Conservation (phyloP, 2,329 filamentous ascomycete species). For the Trichophyton schoenleinii region DNA sequence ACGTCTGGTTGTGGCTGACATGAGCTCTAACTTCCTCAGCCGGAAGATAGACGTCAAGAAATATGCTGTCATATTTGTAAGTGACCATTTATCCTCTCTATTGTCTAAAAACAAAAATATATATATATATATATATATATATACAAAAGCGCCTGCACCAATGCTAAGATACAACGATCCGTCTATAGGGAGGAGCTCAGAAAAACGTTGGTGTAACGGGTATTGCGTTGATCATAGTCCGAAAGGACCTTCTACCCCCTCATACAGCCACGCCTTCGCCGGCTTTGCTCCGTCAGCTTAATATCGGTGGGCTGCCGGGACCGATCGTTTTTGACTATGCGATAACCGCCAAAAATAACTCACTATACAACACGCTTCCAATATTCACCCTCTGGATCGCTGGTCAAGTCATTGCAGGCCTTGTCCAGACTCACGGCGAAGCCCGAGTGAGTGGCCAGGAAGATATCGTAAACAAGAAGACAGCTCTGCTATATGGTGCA, state of each 20-base stretch:
- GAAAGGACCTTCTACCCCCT: slow-evolving; percentile 66
- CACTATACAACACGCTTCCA: slow-evolving; percentile 86
- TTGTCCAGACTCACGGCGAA: slow-evolving; percentile 52
- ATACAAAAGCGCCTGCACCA: not conserved
- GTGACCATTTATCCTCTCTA: slow-evolving; percentile 12
- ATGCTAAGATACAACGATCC: slow-evolving; percentile 11
- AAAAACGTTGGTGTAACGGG: slow-evolving; percentile 87
- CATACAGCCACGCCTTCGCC: slow-evolving; percentile 52
- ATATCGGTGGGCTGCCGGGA: slow-evolving; percentile 49
- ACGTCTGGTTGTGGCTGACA: slow-evolving; percentile 75
- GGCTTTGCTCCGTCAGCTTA: slow-evolving; percentile 58
- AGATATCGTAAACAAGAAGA: slow-evolving; percentile 60
- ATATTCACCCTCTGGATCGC: slow-evolving; percentile 90
- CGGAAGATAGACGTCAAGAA: slow-evolving; percentile 63
- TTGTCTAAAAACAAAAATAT: not conserved
- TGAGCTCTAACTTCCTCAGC: slow-evolving; percentile 88
- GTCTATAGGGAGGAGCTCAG: slow-evolving; percentile 55
- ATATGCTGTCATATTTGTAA: slow-evolving; percentile 73
- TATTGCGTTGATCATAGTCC: slow-evolving; percentile 73
- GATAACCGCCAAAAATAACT: slow-evolving; percentile 82
- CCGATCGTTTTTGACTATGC: slow-evolving; percentile 74
- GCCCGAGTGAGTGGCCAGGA: slow-evolving; percentile 66
- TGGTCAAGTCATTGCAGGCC: slow-evolving; percentile 70
- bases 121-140: too few relatives aligned
- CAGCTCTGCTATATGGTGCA: slow-evolving; percentile 59